Evolutionary conservation across 495 filamentous ascomycete genomes (phyloP).

Genomic region (Penicillium crystallinum): DNA sequence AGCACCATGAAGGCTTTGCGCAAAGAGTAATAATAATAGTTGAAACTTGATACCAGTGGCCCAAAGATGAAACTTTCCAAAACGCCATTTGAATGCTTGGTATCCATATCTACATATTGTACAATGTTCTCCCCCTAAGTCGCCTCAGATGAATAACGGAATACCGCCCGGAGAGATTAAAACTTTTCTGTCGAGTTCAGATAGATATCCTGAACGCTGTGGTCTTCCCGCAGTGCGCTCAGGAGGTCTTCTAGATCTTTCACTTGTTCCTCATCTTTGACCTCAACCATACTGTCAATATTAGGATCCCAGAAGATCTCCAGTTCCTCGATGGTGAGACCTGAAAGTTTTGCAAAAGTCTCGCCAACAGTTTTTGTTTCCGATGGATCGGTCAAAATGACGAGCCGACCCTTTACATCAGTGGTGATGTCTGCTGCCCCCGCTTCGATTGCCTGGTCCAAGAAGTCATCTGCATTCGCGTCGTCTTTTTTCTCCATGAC

Average conservation of each 20-base stretch:
- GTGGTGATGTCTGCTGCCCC: slow-evolving; percentile 76
- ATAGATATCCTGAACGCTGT: slow-evolving; percentile 65
- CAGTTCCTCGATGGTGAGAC: slow-evolving; percentile 58
- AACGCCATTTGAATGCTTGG: slow-evolving; percentile 19
- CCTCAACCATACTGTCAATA: slow-evolving; percentile 62
- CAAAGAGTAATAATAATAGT: slow-evolving; percentile 27
- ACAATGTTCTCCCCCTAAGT: slow-evolving; percentile 7
- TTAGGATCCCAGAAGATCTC: slow-evolving; percentile 87
- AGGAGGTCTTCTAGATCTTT: slow-evolving; percentile 46
- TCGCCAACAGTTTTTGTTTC: slow-evolving; percentile 62
- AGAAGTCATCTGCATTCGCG: slow-evolving; percentile 61
- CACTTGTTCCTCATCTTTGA: slow-evolving; percentile 48
- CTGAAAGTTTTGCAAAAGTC: slow-evolving; percentile 50
- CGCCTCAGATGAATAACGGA: not conserved
- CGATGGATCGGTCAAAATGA: slow-evolving; percentile 70
- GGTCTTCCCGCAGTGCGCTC: slow-evolving; percentile 47
- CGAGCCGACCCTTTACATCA: slow-evolving; percentile 62
- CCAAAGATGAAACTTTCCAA: not conserved
- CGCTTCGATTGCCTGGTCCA: slow-evolving; percentile 81
- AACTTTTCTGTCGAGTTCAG: slow-evolving; percentile 46
- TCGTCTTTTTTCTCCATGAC: slow-evolving; percentile 60
- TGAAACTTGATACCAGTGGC: not conserved
- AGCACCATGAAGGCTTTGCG: slow-evolving; percentile 74
- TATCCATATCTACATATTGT: slow-evolving; percentile 16
- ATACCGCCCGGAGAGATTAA: slow-evolving; percentile 4